phyloP scores from a whole-genome alignment of 2,329 filamentous ascomycete genomes.

The Davidsoniella australis region DNA sequence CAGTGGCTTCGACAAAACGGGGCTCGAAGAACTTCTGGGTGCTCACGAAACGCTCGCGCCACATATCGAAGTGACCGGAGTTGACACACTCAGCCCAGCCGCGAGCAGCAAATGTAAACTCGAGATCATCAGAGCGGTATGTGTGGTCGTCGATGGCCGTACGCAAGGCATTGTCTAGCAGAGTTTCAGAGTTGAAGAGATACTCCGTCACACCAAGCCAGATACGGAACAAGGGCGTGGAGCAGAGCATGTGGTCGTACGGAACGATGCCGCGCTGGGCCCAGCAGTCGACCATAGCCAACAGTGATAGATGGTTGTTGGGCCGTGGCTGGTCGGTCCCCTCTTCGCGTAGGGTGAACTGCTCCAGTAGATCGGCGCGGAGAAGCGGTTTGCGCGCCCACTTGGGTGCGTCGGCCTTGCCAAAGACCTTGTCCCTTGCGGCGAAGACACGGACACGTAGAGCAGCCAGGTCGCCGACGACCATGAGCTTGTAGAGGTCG shows the following conservation, averaged over 20 bases:
- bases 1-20: constrained; percentile 70
- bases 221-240: constrained; percentile 87
- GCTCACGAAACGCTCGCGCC: constrained; percentile 75
- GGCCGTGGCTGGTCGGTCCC: constrained; percentile 44
- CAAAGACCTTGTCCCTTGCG: constrained; percentile 54
- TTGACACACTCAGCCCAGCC: constrained; percentile 92
- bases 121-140: constrained; percentile 87
- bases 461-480: constrained; percentile 63
- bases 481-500: constrained; percentile 91
- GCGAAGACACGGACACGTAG: constrained; percentile 52
- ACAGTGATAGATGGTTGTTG: constrained; percentile 84
- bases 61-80: constrained; percentile 83
- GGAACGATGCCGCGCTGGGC: constrained; percentile 82
- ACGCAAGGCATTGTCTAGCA: constrained; percentile 70
- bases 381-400: constrained; percentile 52
- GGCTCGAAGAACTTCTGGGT: constrained; percentile 88
- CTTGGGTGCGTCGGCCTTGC: constrained; percentile 45
- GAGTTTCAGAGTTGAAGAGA: constrained; percentile 64
- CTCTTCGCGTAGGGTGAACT: constrained; percentile 61
- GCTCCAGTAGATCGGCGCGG: constrained; percentile 70
- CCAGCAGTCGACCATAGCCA: constrained; percentile 99
- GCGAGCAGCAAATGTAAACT: constrained; percentile 91
- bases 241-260: constrained; percentile 99
- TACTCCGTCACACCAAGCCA: constrained; percentile 97
- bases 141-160: constrained; percentile 80